Evolutionary conservation across 2,329 filamentous ascomycete genomes (phyloP), one percentile per base, ranked within the genome.

Genomic region (Didymella segeticola): DNA sequence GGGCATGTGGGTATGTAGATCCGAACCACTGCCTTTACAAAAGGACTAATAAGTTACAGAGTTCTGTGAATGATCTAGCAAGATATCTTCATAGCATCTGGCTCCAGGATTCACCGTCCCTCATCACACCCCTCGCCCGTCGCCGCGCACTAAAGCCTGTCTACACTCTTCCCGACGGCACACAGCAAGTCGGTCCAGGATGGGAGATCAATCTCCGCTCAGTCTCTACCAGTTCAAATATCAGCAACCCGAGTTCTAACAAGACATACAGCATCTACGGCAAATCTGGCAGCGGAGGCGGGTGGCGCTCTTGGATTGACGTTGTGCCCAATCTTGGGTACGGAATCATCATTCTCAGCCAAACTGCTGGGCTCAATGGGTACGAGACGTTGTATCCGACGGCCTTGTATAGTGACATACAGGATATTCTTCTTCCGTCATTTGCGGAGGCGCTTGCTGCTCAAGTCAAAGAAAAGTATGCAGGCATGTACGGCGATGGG

Each of bases 221-320:
- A 1, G 31, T 63, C 6, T 22, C 61, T 1, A 61, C 58, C 5
- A 62, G 55, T 11, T 25, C 36, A 0, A 56, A 60, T 19, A n/a
- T 47, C 0, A 53, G 46, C 5, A 5, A 53, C 5, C 14, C 56
- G 10, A 46, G 52, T 2, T 31, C 23, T 9, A 57, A 29, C 6
- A 70, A 68, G 27, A 63, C 61, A 2, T 70, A 71, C 49, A 57
- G 49, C 15, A 47, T 64, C 31, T 72, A 67, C 49, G 69, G 69
- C 10, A 72, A 72, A 36, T 63, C 67, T n/a, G 69, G 69, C 2
- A 63, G 69, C 33, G 69, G 64, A 11, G 68, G 68, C 20, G 68
- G 68, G n/a, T 72, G 61, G 63, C 66, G 66, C 43, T 59, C 61
- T 2, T 71, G 68, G 67, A 64, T 72, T 8, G 69, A 72, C 25